Evolutionary conservation across 2,329 filamentous ascomycete species (phyloP).

Genomic region (Dothistroma pini): DNA sequence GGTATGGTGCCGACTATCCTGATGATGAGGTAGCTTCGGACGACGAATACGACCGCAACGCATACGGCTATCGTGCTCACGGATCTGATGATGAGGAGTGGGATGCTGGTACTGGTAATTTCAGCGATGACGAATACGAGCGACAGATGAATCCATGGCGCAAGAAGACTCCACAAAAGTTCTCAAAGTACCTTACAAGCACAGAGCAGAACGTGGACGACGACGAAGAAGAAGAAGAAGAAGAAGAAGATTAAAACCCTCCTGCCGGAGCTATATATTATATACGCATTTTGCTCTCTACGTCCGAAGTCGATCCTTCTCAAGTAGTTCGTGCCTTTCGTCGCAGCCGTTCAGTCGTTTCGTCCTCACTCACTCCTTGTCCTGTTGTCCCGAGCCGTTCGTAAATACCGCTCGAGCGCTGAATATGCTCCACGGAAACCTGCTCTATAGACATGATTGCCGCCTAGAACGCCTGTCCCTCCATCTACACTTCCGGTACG

Average conservation of each 20-base stretch:
- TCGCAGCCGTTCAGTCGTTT: neutral
- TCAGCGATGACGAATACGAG: slow-evolving; percentile 31
- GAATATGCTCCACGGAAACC: neutral
- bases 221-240: neutral
- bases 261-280: neutral
- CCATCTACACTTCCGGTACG: neutral
- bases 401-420: neutral
- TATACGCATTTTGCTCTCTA: neutral
- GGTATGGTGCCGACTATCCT: slow-evolving; percentile 75
- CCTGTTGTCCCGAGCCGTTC: neutral
- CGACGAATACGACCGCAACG: slow-evolving; percentile 55
- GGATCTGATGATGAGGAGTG: slow-evolving; percentile 42
- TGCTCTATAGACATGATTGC: neutral
- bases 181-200: slow-evolving; percentile 21
- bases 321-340: neutral
- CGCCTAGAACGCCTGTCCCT: neutral
- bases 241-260: neutral
- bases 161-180: slow-evolving; percentile 26
- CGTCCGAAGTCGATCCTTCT: neutral
- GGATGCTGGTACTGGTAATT: slow-evolving; percentile 30
- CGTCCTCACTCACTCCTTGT: neutral
- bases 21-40: slow-evolving; percentile 74
- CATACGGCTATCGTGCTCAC: slow-evolving; percentile 39
- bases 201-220: neutral
- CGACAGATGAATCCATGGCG: slow-evolving; percentile 32